Evolutionary conservation across 2,329 filamentous ascomycete genomes (phyloP).

Genomic region (Fragosphaeria purpurea): DNA sequence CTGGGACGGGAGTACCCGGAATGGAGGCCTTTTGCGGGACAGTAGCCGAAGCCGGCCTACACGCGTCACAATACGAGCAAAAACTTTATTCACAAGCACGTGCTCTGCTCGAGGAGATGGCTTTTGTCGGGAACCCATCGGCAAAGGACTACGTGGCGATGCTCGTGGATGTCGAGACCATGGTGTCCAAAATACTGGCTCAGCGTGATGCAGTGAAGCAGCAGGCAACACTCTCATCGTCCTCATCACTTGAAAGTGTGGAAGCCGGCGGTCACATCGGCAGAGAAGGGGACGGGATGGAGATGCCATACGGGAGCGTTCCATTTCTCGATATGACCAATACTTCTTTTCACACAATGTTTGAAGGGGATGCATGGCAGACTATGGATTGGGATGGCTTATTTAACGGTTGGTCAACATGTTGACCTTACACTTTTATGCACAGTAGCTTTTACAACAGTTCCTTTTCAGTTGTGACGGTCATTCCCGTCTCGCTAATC

Average conservation of each 20-base stretch:
- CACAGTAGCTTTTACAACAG: too few species aligned
- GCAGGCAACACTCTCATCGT: background rate
- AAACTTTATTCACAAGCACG: slow-evolving; percentile 7
- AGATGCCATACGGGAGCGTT: background rate
- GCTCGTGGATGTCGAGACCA: slow-evolving; percentile 11
- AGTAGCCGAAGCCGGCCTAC: too few species aligned
- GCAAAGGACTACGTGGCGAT: slow-evolving; percentile 10
- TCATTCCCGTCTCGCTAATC: slow-evolving; percentile 26
- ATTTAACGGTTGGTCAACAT: background rate
- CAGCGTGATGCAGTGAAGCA: background rate
- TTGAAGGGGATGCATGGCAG: background rate
- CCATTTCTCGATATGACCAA: background rate
- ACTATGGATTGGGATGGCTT: slow-evolving; percentile 2
- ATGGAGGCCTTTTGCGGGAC: too few species aligned
- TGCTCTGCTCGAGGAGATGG: slow-evolving; percentile 10
- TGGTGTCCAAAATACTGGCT: slow-evolving; percentile 1
- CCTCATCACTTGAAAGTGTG: background rate
- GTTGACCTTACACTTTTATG: too few species aligned
- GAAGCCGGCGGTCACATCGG: background rate
- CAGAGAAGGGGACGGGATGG: too few species aligned
- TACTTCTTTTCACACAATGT: background rate
- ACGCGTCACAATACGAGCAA: too few species aligned
- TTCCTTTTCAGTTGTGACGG: too few species aligned
- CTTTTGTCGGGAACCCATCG: slow-evolving; percentile 8
- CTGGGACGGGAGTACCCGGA: too few species aligned